Percentiles rank a stretch among this genome's conserved stretches.
These are phyloP conservation scores for Saccharomycopsis fibuligera DNA, from an alignment of 805 yeast species.

Conservation along the genomic window DNA sequence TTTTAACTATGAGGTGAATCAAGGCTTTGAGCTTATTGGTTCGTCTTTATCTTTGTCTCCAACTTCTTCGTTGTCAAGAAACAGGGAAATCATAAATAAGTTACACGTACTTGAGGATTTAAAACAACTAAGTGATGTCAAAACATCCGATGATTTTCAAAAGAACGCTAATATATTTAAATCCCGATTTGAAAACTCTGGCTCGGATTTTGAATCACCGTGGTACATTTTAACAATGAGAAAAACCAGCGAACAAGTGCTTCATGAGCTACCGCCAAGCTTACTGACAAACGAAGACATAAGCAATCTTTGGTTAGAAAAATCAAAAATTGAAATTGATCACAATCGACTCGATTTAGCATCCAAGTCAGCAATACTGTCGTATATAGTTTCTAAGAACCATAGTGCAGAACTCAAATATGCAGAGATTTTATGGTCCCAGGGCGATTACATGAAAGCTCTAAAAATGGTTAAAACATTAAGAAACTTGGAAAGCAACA, in stretches of 20 bases:
- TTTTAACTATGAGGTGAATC: constrained; percentile 34
- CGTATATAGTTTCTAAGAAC: constrained; percentile 29
- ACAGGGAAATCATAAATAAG: constrained; percentile 41
- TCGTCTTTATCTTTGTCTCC: constrained; percentile 31
- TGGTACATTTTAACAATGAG: constrained; percentile 57
- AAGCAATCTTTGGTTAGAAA: constrained; percentile 48
- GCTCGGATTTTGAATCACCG: constrained; percentile 52
- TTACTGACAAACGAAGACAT: constrained; percentile 38
- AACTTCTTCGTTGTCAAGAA: constrained; percentile 45
- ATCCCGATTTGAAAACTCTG: constrained; percentile 29
- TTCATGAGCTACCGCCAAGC: constrained; percentile 47
- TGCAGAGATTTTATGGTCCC: constrained; percentile 80
- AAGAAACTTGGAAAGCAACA: constrained; percentile 25
- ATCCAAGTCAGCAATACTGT: constrained; percentile 57
- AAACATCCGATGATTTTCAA: background rate
- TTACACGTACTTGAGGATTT: constrained; percentile 60
- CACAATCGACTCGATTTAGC: constrained; percentile 69
- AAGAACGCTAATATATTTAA: constrained; percentile 19
- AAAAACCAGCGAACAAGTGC: constrained; percentile 35
- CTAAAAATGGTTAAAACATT: constrained; percentile 52
- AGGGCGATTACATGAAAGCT: constrained; percentile 84
- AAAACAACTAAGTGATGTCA: constrained; percentile 23
- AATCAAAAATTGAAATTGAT: constrained; percentile 61
- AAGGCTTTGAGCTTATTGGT: constrained; percentile 56
- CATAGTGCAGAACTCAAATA: constrained; percentile 60